Percentiles rank a stretch among this genome's conserved stretches.
phyloP scores from a whole-genome alignment of 306 rosid genomes.

The Bauhinia variegata region DNA sequence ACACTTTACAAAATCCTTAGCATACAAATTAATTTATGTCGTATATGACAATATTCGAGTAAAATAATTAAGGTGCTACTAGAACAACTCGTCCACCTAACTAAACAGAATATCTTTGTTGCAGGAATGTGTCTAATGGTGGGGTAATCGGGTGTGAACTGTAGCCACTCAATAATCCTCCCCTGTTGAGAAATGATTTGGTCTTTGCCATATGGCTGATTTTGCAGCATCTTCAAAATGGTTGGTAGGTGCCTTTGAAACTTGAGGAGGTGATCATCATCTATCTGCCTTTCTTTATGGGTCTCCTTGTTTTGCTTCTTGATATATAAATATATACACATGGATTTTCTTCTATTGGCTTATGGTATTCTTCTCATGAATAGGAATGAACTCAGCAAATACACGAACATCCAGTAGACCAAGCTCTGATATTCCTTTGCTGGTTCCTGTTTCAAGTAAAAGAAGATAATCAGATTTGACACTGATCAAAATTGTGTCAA shows the following conservation, averaged over 20 bases:
- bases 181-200: too few relatives aligned
- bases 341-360: slow-evolving; percentile 35
- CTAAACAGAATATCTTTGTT: too few relatives aligned
- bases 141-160: slow-evolving; percentile 37
- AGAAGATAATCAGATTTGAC: slow-evolving; percentile 31
- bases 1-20: too few relatives aligned
- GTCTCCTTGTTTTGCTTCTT: slow-evolving; percentile 37
- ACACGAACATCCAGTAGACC: slow-evolving; percentile 59
- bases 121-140: slow-evolving; percentile 42
- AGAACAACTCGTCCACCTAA: too few relatives aligned
- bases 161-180: slow-evolving; percentile 43
- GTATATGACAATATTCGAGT: too few relatives aligned
- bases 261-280: too few relatives aligned
- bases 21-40: too few relatives aligned
- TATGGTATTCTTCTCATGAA: slow-evolving; percentile 58
- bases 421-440: slow-evolving; percentile 53
- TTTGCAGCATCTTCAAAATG: slow-evolving; percentile 28
- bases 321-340: slow-evolving; percentile 49
- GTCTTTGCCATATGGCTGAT: too few relatives aligned
- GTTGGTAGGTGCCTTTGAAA: too few relatives aligned
- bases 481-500: background rate
- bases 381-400: slow-evolving; percentile 52
- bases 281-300: slow-evolving; percentile 22
- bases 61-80: too few relatives aligned
- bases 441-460: slow-evolving; percentile 60